A percentile compares a stretch with the other conserved stretches of the same genome.
These are phyloP conservation scores for Porodaedalea pini DNA, from an alignment of 1,284 basidiomycete species.

Conservation along the genomic window DNA sequence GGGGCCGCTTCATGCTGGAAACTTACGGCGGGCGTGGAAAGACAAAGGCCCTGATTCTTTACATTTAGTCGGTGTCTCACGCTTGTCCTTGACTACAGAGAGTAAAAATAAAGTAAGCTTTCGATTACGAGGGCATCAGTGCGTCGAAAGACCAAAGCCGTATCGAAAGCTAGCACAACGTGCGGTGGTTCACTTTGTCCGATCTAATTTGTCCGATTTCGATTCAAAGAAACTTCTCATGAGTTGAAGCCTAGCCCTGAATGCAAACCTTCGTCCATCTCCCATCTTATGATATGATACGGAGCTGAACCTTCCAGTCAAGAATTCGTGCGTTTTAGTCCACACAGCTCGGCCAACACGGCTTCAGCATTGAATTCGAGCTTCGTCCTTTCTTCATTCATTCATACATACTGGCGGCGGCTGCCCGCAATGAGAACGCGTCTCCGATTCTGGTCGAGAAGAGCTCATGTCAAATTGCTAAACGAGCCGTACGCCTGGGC, in stretches of 20 bases:
- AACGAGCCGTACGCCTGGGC: not conserved
- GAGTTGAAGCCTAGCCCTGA: not conserved
- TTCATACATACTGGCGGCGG: not conserved
- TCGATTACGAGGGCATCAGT: not conserved
- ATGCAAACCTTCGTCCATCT: not conserved
- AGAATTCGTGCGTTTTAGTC: too few species aligned
- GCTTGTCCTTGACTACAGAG: not conserved
- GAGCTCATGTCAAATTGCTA: not conserved
- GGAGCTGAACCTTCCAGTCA: too few species aligned
- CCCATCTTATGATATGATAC: too few species aligned
- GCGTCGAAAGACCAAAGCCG: not conserved
- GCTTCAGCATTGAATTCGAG: not conserved
- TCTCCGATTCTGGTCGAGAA: not conserved
- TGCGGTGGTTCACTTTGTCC: not conserved
- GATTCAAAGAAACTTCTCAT: not conserved
- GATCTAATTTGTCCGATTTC: not conserved
- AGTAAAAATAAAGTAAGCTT: not conserved
- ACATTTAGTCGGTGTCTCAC: slow-evolving; percentile 5
- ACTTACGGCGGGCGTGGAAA: not conserved
- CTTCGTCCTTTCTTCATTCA: too few species aligned
- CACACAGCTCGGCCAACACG: too few species aligned
- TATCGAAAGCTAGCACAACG: not conserved
- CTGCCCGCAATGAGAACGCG: too few species aligned
- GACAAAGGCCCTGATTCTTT: not conserved
- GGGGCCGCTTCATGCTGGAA: not conserved